Base-by-base conservation (phyloP, 345 rosid species). In the Bruguiera parviflora region DNA sequence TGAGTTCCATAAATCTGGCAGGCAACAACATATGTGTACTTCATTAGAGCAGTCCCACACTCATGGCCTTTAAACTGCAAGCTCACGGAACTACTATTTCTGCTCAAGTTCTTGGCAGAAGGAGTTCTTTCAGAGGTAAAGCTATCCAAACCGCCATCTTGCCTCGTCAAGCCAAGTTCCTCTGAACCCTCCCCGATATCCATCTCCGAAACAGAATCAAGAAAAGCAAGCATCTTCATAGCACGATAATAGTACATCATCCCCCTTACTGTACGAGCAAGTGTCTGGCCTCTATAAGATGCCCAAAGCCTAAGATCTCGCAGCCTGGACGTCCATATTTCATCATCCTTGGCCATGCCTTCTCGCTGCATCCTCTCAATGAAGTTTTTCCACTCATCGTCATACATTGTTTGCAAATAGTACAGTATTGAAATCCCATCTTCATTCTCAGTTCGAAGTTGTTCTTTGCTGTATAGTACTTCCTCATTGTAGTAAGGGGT, bases 201-300 rank as follows among this genome's bases (percentile, higher is more conserved):
- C 92, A 88, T 84, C 82, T 91, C 98, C 6, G 98, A 84, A 37
- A 96, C 98, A 69, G 96, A 87, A 84, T 94, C 98, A 78, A 94
- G 96, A 74, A 89, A 91, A 66, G 96, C 93, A 21, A 91, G 88
- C 97, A 89, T 86, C 81, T 84, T 94, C 18, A 94, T 96, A 73
- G 98, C 98, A 59, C 97, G 87, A 74, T 94, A 85, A 73, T 89
- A 91, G 65, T 94, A 94, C 97, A 94, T 94, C 98, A 94, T 94
- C 79, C 98, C 98, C 79, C 97, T 85, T 61, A 91, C 97, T n/a
- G 98, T 94, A 55, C 97, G 92, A 53, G 89, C 81, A 76, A 94
- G 88, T 29, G 98, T 91, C 81, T 94, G 97, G 77, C 98, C 97
- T 82, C 98, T 87, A 85, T 88, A 91, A 58, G 98, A 94, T 61